Conservation (phyloP, 2,329 filamentous ascomycete genomes). For the Dactylellina drechsleri region DNA sequence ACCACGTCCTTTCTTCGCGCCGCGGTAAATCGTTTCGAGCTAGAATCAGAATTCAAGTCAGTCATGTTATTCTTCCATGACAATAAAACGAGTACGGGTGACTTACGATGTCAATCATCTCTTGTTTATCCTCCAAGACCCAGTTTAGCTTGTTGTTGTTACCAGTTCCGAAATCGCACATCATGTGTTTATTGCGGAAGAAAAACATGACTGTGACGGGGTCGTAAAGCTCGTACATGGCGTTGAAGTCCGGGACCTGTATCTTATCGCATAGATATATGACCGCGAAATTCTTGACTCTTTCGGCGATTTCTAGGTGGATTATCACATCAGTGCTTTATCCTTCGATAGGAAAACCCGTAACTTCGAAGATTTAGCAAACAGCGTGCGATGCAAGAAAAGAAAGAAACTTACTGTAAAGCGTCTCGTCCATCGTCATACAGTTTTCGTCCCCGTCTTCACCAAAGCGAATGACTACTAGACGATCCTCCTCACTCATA, state of each 20-base stretch:
- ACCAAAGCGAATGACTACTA: constrained; percentile 93
- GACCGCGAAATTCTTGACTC: constrained; percentile 90
- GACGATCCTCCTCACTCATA: constrained; percentile 85
- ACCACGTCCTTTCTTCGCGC: constrained; percentile 98
- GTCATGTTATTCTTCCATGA: not conserved
- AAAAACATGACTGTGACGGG: constrained; percentile 97
- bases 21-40: constrained; percentile 95
- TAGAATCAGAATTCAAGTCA: constrained; percentile 22
- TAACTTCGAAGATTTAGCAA: not conserved
- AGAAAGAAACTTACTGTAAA: constrained; percentile 72
- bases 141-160: constrained; percentile 99
- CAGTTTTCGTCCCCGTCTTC: constrained; percentile 82
- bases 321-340: not conserved
- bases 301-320: constrained; percentile 76
- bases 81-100: not conserved
- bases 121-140: constrained; percentile 96
- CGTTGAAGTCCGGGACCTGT: constrained; percentile 89
- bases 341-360: not conserved
- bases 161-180: constrained; percentile 96
- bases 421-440: constrained; percentile 88
- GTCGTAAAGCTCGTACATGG: constrained; percentile 87
- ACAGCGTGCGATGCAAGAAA: not conserved
- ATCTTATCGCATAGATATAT: constrained; percentile 96
- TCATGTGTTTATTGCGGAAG: constrained; percentile 98
- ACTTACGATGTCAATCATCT: constrained; percentile 85